Evolutionary conservation across 2,329 filamentous ascomycete genomes (phyloP).

Genomic region (Aureobasidium zeae): DNA sequence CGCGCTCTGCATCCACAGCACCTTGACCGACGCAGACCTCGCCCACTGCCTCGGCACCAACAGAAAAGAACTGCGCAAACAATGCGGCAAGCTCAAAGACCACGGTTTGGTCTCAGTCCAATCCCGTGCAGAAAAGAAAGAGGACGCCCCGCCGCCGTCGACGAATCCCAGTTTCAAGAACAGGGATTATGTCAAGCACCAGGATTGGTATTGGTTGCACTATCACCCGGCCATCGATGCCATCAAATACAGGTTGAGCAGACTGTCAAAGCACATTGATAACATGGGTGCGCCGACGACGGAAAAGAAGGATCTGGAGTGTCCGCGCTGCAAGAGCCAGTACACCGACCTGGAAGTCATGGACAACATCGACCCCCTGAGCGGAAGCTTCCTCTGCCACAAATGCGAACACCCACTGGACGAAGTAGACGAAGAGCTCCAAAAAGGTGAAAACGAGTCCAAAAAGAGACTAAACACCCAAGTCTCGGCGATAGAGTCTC

Average conservation of each 20-base stretch:
- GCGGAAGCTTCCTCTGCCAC: slow-evolving; percentile 63
- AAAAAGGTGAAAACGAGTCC: slow-evolving; percentile 47
- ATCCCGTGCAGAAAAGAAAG: slow-evolving; percentile 32
- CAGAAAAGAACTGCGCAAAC: slow-evolving; percentile 81
- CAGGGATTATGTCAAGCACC: slow-evolving; percentile 30
- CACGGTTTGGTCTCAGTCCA: slow-evolving; percentile 79
- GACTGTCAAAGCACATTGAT: slow-evolving; percentile 81
- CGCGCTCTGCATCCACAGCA: slow-evolving; percentile 64
- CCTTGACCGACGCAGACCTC: slow-evolving; percentile 77
- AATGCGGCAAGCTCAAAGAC: slow-evolving; percentile 75
- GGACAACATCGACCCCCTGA: slow-evolving; percentile 53
- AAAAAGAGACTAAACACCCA: slow-evolving; percentile 68
- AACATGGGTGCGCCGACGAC: slow-evolving; percentile 64
- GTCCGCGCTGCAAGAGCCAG: slow-evolving; percentile 68
- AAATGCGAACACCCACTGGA: slow-evolving; percentile 59
- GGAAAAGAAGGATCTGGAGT: slow-evolving; percentile 89
- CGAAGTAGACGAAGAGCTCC: slow-evolving; percentile 53
- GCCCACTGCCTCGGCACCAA: slow-evolving; percentile 82
- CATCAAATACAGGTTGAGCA: slow-evolving; percentile 89
- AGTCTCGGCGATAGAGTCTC: slow-evolving; percentile 66
- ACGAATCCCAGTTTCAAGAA: slow-evolving; percentile 24
- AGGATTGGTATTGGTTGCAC: slow-evolving; percentile 96
- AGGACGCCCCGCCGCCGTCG: slow-evolving; percentile 24
- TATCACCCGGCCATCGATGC: slow-evolving; percentile 90
- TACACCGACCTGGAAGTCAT: slow-evolving; percentile 88